A percentile compares a stretch with the other conserved stretches of the same genome.
These are phyloP conservation scores for Penstemon davidsonii DNA, from an alignment of 257 asterid genomes.

Conservation along the genomic window DNA sequence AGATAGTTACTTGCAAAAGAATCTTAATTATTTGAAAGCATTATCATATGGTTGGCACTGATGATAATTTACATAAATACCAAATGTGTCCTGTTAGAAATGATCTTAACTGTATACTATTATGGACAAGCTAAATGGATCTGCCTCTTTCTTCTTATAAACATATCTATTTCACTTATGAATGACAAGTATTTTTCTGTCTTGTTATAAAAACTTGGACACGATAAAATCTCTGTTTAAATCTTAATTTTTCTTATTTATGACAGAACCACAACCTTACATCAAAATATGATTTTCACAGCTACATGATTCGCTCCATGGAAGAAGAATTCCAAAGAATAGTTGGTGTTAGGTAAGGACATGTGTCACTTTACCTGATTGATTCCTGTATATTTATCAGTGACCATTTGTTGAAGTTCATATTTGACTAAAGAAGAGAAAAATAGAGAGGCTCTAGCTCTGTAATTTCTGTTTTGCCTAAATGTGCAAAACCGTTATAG, in stretches of 20 bases:
- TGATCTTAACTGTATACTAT: background rate
- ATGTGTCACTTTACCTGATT: constrained; percentile 9
- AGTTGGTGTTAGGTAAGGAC: constrained; percentile 91
- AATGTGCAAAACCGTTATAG: background rate
- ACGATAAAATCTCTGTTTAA: constrained; percentile 28
- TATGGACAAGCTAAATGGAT: background rate
- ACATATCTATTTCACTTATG: background rate
- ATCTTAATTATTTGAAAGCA: background rate
- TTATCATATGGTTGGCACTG: background rate
- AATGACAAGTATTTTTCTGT: constrained; percentile 6
- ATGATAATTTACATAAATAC: constrained; percentile 1
- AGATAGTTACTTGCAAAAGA: constrained; percentile 15
- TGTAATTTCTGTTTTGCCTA: constrained; percentile 6
- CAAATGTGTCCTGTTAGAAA: background rate
- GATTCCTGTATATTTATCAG: constrained; percentile 1
- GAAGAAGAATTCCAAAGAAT: constrained; percentile 98
- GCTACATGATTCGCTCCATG: constrained; percentile 99
- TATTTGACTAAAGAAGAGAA: constrained; percentile 14
- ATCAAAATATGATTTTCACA: constrained; percentile 95
- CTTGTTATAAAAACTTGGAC: constrained; percentile 7
- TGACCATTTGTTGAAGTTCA: background rate
- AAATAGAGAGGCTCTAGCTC: constrained; percentile 1
- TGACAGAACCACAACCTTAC: constrained; percentile 99
- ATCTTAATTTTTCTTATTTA: constrained; percentile 44
- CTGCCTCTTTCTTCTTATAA: background rate